phyloP scores from a whole-genome alignment of 495 filamentous ascomycete genomes.

The Cercophora samala region DNA sequence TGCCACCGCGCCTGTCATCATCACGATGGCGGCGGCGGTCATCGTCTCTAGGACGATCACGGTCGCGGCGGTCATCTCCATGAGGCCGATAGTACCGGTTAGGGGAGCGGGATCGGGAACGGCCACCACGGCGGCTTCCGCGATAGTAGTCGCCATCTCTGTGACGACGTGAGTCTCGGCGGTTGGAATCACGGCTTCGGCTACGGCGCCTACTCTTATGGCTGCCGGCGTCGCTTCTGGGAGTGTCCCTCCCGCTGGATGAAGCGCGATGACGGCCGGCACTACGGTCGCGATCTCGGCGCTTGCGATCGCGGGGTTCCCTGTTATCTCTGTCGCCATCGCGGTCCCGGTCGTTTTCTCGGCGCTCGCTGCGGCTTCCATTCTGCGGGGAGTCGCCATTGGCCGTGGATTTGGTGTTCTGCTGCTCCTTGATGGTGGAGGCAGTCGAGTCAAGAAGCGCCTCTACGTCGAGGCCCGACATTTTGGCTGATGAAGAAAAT shows the following conservation, averaged over 20 bases:
- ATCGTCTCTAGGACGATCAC: constrained; percentile 45
- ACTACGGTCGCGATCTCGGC: constrained; percentile 70
- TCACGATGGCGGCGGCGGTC: constrained; percentile 49
- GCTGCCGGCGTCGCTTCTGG: constrained; percentile 76
- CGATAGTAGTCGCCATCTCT: constrained; percentile 76
- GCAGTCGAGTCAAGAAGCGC: constrained; percentile 90
- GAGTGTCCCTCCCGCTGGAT: constrained; percentile 55
- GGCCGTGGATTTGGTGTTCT: constrained; percentile 28
- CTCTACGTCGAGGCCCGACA: constrained; percentile 93
- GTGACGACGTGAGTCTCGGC: constrained; percentile 75
- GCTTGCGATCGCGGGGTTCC: constrained; percentile 58
- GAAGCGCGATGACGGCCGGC: constrained; percentile 45
- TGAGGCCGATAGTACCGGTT: constrained; percentile 74
- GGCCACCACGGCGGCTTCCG: constrained; percentile 52
- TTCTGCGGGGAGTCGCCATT: constrained; percentile 52
- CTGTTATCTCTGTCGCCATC: constrained; percentile 24
- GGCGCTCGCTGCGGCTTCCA: constrained; percentile 47
- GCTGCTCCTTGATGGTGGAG: constrained; percentile 46
- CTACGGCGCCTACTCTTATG: constrained; percentile 81
- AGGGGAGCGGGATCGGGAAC: constrained; percentile 73
- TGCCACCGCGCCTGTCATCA: constrained; percentile 48
- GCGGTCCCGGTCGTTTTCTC: constrained; percentile 34
- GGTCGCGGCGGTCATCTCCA: constrained; percentile 53
- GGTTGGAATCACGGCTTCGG: constrained; percentile 75
- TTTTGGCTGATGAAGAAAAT: constrained; percentile 33